Percentiles rank a stretch among this genome's conserved stretches.
Conservation (phyloP, 169 alveolate species). For the Eimeria praecox region DNA sequence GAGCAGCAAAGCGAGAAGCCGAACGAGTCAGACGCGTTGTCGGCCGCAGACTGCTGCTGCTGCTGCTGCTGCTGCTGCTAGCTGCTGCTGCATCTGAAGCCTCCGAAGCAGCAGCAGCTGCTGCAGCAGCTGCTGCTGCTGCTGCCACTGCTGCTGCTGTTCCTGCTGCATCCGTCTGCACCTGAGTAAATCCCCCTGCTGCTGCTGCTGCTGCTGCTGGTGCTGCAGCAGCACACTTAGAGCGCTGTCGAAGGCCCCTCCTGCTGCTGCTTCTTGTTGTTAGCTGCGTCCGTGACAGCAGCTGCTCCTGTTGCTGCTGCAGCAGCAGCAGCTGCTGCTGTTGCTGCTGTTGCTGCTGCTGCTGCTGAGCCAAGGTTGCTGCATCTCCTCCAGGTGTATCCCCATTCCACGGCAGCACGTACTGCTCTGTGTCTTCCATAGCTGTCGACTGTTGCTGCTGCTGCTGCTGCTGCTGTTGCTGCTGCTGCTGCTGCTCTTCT, state of each 20-base stretch:
- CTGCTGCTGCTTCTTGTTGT: constrained; percentile 66
- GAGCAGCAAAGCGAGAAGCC: constrained; percentile 40
- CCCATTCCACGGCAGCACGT: constrained; percentile 31
- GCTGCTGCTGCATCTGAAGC: background rate
- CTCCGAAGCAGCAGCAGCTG: constrained; percentile 8
- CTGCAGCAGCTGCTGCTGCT: constrained; percentile 23
- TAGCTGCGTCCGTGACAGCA: constrained; percentile 12
- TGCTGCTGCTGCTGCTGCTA: constrained; percentile 56
- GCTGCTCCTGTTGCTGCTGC: constrained; percentile 75
- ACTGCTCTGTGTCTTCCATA: background rate
- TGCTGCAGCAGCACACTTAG: constrained; percentile 9
- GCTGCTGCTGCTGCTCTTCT: constrained; percentile 33
- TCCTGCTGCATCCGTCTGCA: background rate
- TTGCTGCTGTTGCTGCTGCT: constrained; percentile 63
- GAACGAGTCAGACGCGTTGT: background rate
- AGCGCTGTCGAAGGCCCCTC: constrained; percentile 53
- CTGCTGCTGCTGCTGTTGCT: constrained; percentile 38
- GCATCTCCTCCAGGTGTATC: background rate
- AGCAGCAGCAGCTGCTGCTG: constrained; percentile 71
- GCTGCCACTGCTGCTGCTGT: no score
- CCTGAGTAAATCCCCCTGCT: background rate
- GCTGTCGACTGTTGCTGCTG: constrained; percentile 11
- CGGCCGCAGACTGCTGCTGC: constrained; percentile 29
- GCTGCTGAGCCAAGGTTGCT: constrained; percentile 46
- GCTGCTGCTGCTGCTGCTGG: constrained; percentile 30